phyloP scores from a whole-genome alignment of 2,329 filamentous ascomycete species.

The Pestalotiopsis fici region DNA sequence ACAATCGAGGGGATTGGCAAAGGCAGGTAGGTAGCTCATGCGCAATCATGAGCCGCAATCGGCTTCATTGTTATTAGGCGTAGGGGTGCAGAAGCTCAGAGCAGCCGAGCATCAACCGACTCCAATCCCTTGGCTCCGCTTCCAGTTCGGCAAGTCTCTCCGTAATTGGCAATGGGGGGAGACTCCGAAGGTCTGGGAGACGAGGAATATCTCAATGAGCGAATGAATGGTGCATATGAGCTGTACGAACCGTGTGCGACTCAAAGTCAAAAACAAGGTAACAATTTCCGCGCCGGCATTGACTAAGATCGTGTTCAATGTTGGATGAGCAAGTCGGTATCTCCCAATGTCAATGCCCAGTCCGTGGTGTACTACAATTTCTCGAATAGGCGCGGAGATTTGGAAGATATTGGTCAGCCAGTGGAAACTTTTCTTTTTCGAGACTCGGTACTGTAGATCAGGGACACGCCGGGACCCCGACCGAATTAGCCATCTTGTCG shows the following conservation, averaged over 20 bases:
- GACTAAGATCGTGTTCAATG: not conserved
- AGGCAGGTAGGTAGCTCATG: not conserved
- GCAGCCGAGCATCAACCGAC: not conserved
- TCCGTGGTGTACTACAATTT: not conserved
- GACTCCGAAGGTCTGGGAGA: conserved; percentile 10
- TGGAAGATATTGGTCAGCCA: conserved; percentile 12
- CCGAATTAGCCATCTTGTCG: conserved; percentile 17
- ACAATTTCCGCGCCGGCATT: not conserved
- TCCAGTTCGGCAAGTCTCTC: conserved; percentile 11
- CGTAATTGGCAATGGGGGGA: conserved; percentile 13
- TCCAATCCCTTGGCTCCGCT: not conserved
- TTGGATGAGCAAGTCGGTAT: not conserved
- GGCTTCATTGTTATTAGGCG: no score
- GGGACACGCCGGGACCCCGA: conserved; percentile 20
- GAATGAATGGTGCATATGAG: conserved; percentile 14
- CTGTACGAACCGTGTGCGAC: conserved; percentile 21
- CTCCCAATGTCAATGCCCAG: not conserved
- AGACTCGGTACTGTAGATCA: conserved; percentile 26
- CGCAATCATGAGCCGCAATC: not conserved
- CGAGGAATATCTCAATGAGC: conserved; percentile 8
- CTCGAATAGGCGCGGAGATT: conserved; percentile 8
- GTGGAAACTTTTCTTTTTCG: conserved; percentile 11
- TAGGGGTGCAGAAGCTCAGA: not conserved
- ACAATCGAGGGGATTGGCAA: not conserved
- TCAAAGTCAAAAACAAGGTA: conserved; percentile 16